Conservation (phyloP, 352 stramenopile species). For the Globisporangium radiosum region DNA sequence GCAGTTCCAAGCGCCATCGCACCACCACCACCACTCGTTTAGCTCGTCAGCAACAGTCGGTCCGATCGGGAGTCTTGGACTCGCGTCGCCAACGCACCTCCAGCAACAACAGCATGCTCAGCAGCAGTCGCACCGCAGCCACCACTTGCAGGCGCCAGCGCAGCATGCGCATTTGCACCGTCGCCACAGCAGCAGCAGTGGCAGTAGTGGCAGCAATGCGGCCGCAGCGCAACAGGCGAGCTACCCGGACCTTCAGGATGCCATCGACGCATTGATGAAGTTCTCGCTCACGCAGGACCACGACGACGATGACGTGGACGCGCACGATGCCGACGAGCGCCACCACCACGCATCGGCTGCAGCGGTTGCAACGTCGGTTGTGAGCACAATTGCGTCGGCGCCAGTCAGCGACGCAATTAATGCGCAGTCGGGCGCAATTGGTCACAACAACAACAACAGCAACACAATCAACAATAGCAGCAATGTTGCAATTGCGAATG, state of each 20-base stretch:
- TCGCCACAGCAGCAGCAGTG: slow-evolving; percentile 6
- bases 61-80: slow-evolving; percentile 24
- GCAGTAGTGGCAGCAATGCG: slow-evolving; percentile 3
- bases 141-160: background rate
- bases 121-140: background rate
- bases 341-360: slow-evolving; percentile 15
- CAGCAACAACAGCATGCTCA: slow-evolving; percentile 4
- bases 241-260: slow-evolving; percentile 80
- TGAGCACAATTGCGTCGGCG: background rate
- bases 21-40: slow-evolving; percentile 4
- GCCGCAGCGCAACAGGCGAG: slow-evolving; percentile 12
- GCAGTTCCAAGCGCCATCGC: slow-evolving; percentile 1
- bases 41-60: background rate
- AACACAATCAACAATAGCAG: no score
- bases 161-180: slow-evolving; percentile 2
- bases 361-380: slow-evolving; percentile 10
- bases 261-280: slow-evolving; percentile 85
- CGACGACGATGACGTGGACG: slow-evolving; percentile 16
- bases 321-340: slow-evolving; percentile 2
- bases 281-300: slow-evolving; percentile 66
- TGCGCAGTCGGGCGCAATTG: no score
- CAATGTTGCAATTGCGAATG: background rate
- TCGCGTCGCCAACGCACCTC: slow-evolving; percentile 13
- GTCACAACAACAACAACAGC: no score
- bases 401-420: no score